Conservation (phyloP, 768 basidiomycete species). For the Suillus discolor region DNA sequence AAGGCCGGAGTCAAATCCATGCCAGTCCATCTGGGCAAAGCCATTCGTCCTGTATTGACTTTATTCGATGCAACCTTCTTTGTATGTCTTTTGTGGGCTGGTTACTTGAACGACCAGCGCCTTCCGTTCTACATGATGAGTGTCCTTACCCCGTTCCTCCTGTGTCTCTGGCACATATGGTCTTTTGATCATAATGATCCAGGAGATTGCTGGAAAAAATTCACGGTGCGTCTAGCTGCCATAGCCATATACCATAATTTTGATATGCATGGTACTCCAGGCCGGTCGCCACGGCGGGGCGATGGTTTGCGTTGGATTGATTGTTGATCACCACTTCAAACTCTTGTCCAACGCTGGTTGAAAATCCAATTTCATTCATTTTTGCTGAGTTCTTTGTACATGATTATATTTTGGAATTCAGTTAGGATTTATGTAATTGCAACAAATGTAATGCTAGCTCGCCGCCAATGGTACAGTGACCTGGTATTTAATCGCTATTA, state of each 20-base stretch:
- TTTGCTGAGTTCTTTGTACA: not conserved
- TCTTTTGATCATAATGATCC: not conserved
- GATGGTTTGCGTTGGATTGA: not conserved
- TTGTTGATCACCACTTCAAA: not conserved
- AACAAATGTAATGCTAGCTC: too few relatives aligned
- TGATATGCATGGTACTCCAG: not conserved
- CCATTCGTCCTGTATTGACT: not conserved
- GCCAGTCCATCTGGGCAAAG: not conserved
- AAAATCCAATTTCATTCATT: not conserved
- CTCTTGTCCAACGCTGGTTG: not conserved
- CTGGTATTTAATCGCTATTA: too few relatives aligned
- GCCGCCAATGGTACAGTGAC: too few relatives aligned
- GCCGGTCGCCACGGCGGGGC: not conserved
- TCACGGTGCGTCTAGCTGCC: not conserved
- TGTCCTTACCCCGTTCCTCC: not conserved
- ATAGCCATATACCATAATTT: not conserved
- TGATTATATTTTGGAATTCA: too few relatives aligned
- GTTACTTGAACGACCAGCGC: not conserved
- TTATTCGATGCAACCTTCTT: not conserved
- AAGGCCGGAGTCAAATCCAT: not conserved
- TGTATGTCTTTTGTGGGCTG: not conserved
- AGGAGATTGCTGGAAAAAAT: not conserved
- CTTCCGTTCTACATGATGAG: not conserved
- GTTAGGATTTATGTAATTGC: too few relatives aligned
- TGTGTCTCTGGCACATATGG: not conserved